Percentiles rank a stretch among this genome's conserved stretches.
phyloP scores from a whole-genome alignment of 331 rosid genomes.

The Pyracantha coccinea region DNA sequence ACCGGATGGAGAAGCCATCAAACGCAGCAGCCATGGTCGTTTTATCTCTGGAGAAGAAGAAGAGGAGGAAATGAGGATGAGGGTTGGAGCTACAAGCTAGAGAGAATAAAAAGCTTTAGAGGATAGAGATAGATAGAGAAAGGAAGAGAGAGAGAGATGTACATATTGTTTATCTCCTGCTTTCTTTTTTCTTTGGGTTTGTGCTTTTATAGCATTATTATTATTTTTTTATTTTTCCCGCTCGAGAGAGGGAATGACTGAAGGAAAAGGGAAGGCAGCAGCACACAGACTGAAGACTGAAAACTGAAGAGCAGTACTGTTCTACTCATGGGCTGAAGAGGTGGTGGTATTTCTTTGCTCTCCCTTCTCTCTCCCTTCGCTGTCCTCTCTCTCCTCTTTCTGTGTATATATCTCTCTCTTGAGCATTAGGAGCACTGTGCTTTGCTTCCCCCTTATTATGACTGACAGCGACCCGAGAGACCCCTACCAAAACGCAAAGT shows the following conservation, averaged over 20 bases:
- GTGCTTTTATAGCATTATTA: neutral
- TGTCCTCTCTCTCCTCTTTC: too few relatives aligned
- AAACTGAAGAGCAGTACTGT: neutral
- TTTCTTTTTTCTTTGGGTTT: neutral
- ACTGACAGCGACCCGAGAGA: conserved; percentile 86
- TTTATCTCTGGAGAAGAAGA: neutral
- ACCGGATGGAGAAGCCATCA: conserved; percentile 90
- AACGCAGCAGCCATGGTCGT: conserved; percentile 50
- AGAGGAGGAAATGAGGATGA: neutral
- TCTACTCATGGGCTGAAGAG: neutral
- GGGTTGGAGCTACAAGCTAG: neutral
- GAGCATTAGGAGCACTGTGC: neutral
- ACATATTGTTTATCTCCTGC: neutral
- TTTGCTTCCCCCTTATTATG: conserved; percentile 75
- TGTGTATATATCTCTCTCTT: neutral
- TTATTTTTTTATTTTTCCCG: conserved; percentile 24
- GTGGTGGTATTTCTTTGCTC: neutral
- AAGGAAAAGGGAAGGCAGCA: neutral
- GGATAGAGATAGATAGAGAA: neutral
- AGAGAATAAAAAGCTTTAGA: neutral
- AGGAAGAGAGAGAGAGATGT: neutral
- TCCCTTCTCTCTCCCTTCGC: neutral
- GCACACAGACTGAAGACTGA: neutral
- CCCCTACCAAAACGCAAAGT: conserved; percentile 35
- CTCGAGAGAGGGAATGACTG: conserved; percentile 7